Percentiles rank a stretch among this genome's conserved stretches.
Conservation (phyloP, 129 eudicot species). For the Gnaphalium uliginosum region DNA sequence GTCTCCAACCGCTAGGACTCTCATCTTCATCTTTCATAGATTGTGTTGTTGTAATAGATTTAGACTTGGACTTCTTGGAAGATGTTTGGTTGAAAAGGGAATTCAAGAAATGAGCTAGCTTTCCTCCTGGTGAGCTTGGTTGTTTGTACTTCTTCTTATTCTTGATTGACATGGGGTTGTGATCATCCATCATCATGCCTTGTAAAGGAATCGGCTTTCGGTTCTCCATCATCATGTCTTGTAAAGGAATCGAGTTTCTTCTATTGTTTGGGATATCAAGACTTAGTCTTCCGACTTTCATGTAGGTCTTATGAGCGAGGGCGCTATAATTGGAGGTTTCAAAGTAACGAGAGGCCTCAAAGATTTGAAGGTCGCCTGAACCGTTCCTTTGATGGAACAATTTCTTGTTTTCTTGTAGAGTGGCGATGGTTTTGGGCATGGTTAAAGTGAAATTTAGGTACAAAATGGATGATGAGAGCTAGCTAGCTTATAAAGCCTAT, state of each 20-base stretch:
- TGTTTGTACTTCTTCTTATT: slow-evolving; percentile 68
- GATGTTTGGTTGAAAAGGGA: slow-evolving; percentile 78
- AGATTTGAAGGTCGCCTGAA: slow-evolving; percentile 75
- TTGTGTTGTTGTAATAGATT: slow-evolving; percentile 40
- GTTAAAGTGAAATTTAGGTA: background rate
- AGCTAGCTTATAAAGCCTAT: no score
- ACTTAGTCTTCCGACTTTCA: slow-evolving; percentile 58
- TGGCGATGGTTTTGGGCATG: slow-evolving; percentile 41
- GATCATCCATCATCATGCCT: slow-evolving; percentile 37
- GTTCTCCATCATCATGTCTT: slow-evolving; percentile 38
- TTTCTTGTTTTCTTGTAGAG: slow-evolving; percentile 45
- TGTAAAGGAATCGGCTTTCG: slow-evolving; percentile 28
- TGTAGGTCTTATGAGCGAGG: slow-evolving; percentile 26
- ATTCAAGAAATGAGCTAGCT: slow-evolving; percentile 80
- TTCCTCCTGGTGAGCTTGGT: slow-evolving; percentile 96
- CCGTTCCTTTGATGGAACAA: slow-evolving; percentile 49
- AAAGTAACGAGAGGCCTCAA: slow-evolving; percentile 74
- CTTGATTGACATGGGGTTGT: slow-evolving; percentile 33
- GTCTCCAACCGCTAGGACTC: slow-evolving; percentile 59
- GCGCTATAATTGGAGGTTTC: slow-evolving; percentile 40
- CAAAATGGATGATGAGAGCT: slow-evolving; percentile 15
- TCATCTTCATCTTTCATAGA: slow-evolving; percentile 68
- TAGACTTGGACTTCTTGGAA: slow-evolving; percentile 55
- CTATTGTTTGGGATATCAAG: slow-evolving; percentile 57
- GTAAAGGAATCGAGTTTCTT: slow-evolving; percentile 45